Evolutionary conservation across 139 green algal genomes (phyloP), one percentile per base, ranked within the genome.

Genomic region (Picocystis salinarum): DNA sequence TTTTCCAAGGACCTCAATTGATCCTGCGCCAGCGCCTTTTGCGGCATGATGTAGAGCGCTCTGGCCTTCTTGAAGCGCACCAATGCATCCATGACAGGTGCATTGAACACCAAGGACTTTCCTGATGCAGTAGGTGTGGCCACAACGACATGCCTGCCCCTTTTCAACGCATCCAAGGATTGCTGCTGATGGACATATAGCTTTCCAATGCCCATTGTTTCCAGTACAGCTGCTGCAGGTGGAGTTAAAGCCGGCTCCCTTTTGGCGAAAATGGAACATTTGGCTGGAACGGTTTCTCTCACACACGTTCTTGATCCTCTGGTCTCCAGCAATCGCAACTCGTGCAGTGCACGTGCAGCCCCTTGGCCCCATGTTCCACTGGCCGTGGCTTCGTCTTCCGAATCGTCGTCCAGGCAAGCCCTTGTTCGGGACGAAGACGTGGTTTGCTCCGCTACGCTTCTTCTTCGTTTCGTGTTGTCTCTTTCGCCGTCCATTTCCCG

Each of bases 41-140:
- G 24, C 7, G 23, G 42, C 24, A 50, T 26, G 12, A 50, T 11
- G 23, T 46, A 50, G 11, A 31, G 15, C 5, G 42, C 9, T 17
- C 7, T 31, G 9, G 23, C 25, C 42, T 28, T 22, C 36, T 45
- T 44, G 23, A 18, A 17, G 22, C 22, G 28, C 42, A 50, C 5
- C 23, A 50, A 30, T 4, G 22, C 42, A 18, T 50, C 23, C 5
- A 50, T 17, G 5, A 50, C 25, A 7, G 42, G 42, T 20, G 25
- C 28, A 18, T 50, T 39, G 20, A 34, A 50, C n/a, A 27, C 24
- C 24, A 50, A 23, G 10, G 42, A 50, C 25, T 50, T 50, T 15
- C 42, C 42, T 5, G 42, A 50, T 23, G 42, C 42, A n/a, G 42
- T 50, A 22, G 23, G 42, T 18, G 42, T 50, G 24, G 42, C 26